A percentile compares a stretch with the other conserved stretches of the same genome.
These are phyloP conservation scores for Capsicum rhomboideum DNA, from an alignment of 257 asterid species.

Conservation along the genomic window DNA sequence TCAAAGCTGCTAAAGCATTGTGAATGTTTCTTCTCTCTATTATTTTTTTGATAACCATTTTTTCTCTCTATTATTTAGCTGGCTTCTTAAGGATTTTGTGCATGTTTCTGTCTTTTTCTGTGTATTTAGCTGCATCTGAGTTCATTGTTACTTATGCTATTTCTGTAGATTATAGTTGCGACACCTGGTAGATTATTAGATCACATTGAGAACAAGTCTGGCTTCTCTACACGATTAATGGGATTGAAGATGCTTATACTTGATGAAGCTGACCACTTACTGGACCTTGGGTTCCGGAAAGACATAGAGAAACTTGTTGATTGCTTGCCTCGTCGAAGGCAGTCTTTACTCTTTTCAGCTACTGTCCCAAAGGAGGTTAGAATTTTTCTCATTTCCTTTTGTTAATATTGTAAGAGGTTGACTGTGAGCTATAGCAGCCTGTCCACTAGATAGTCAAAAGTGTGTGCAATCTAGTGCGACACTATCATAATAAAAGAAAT, in stretches of 20 bases:
- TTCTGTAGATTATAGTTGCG: slow-evolving; percentile 77
- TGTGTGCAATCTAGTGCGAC: not conserved
- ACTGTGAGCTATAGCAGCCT: not conserved
- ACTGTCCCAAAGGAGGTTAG: slow-evolving; percentile 85
- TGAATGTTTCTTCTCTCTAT: not conserved
- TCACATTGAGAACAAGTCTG: slow-evolving; percentile 91
- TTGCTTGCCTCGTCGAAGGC: slow-evolving; percentile 88
- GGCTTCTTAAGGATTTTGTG: not conserved
- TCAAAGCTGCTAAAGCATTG: not conserved
- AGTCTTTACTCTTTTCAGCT: slow-evolving; percentile 79
- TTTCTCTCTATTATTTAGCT: not conserved
- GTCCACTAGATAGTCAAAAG: not conserved
- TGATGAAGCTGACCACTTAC: slow-evolving; percentile 88
- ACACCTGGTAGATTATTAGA: slow-evolving; percentile 97
- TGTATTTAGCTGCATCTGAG: not conserved
- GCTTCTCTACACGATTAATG: slow-evolving; percentile 81
- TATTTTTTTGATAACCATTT: too few relatives aligned
- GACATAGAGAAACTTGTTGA: slow-evolving; percentile 90
- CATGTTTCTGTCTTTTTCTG: not conserved
- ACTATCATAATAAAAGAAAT: not conserved
- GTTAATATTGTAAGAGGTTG: not conserved
- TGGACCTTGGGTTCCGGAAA: slow-evolving; percentile 82
- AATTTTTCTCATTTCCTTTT: slow-evolving; percentile 1
- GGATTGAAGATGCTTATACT: slow-evolving; percentile 82
- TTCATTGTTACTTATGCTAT: slow-evolving; percentile 3